Evolutionary conservation across 495 filamentous ascomycete genomes (phyloP), one percentile per base, ranked within the genome.

Genomic region (Sporormia fimetaria): DNA sequence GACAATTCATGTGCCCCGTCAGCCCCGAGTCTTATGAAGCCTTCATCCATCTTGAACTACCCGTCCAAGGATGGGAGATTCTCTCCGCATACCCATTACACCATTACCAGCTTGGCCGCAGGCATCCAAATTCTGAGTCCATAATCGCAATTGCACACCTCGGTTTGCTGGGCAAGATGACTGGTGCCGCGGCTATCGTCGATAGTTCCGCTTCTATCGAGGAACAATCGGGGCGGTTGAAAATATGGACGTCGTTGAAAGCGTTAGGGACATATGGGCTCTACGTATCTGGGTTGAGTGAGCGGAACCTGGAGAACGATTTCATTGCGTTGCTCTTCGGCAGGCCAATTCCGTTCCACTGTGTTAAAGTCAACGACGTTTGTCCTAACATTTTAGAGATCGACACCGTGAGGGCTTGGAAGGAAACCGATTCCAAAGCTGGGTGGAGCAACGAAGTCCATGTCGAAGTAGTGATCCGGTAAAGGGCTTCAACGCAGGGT

Each of bases 151-250:
- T 83, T 9, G 80, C 80, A 0, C 73, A 80, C n/a, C 59, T 98
- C 2, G 90, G 90, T 7, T 63, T 98, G 3, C 47, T 94, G 16
- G 82, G 71, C 11, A 93, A 94, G 57, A 92, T 96, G 79, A 85
- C 86, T 2, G 90, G 86, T 6, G 75, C 77, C 2, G 87, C 83
- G 0, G 90, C 85, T 0, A 65, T 95, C 10, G 53, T 80, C 1
- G 63, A 57, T 6, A 76, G 66, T 9, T 66, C 69, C n/a, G 68
- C 75, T 10, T 67, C 64, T 17, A 51, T 76, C 6, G 61, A 71
- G 12, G 11, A 29, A 7, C 63, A 72, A 18, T 78, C 72, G 29
- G 76, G 81, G 2, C 58, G 64, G 26, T 58, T 93, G 20, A 60
- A 74, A 11, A 59, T 87, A 12, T 71, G 74, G 46, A 70, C 76